Percentiles rank a stretch among this genome's conserved stretches.
Evolutionary conservation across 73 alveolate species (phyloP).

Genomic region (Symbiodinium natans): DNA sequence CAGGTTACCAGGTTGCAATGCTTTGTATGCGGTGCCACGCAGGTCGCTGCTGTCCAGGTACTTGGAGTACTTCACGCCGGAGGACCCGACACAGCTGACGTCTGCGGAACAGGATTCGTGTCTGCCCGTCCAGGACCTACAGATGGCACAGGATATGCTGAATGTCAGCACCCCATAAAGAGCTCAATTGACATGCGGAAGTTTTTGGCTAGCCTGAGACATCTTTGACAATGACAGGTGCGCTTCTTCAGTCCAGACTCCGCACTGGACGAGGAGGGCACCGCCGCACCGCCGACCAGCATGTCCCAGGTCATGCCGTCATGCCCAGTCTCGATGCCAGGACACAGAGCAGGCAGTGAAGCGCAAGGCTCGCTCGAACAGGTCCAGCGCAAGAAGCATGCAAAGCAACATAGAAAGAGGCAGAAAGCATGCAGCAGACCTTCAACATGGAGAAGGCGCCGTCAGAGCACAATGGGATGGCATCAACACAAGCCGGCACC

Average conservation of each 20-base stretch:
- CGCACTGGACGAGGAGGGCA: background rate
- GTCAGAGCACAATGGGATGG: background rate
- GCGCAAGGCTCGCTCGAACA: background rate
- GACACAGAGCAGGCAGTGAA: background rate
- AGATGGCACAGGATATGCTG: background rate
- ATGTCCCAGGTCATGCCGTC: too few relatives aligned
- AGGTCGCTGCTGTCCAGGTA: background rate
- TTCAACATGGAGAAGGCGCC: background rate
- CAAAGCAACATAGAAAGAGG: too few relatives aligned
- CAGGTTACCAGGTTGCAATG: too few relatives aligned
- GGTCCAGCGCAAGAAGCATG: too few relatives aligned
- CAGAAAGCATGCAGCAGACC: background rate
- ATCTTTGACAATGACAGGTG: background rate
- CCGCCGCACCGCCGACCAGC: too few relatives aligned
- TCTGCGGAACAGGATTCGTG: too few relatives aligned
- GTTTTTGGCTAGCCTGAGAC: background rate
- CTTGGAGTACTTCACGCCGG: background rate
- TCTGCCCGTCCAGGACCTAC: background rate
- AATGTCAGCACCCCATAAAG: background rate
- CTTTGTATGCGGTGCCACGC: too few relatives aligned
- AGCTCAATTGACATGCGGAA: background rate
- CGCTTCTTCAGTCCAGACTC: conserved; percentile 11
- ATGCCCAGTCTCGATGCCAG: background rate
- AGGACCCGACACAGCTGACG: background rate
- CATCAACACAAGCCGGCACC: background rate